These are phyloP conservation scores for Byssoonygena ceratinophila DNA, from an alignment of 2,329 filamentous ascomycete genomes.

Conservation along the genomic window DNA sequence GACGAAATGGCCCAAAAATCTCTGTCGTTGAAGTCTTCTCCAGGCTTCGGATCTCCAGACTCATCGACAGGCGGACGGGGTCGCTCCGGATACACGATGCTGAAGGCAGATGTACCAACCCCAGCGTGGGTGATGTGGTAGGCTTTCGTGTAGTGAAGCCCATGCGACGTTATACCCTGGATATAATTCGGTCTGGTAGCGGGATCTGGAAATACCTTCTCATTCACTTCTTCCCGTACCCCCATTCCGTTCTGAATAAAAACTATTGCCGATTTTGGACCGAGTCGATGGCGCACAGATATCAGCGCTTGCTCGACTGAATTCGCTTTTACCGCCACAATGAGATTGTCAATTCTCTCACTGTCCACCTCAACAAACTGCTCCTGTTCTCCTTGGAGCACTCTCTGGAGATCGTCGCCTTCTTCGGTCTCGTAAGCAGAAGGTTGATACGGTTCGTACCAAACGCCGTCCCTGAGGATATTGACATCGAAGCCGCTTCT, in stretches of 20 bases:
- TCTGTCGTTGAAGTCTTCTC: constrained; percentile 1
- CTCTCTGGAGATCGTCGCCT: not conserved
- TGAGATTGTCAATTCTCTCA: constrained; percentile 57
- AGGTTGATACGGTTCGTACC: constrained; percentile 25
- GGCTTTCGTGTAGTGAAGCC: constrained; percentile 38
- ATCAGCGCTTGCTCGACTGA: constrained; percentile 57
- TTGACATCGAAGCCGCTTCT: constrained; percentile 38
- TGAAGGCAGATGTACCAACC: constrained; percentile 49
- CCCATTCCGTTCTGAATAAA: constrained; percentile 77
- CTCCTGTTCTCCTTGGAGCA: not conserved
- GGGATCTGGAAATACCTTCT: constrained; percentile 57
- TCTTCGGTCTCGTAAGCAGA: not conserved
- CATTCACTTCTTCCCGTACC: constrained; percentile 65
- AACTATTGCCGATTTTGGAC: constrained; percentile 58
- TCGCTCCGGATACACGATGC: constrained; percentile 32
- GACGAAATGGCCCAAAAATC: constrained; percentile 30
- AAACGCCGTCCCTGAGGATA: constrained; percentile 27
- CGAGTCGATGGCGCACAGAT: constrained; percentile 56
- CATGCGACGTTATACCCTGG: constrained; percentile 55
- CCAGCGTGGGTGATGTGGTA: constrained; percentile 50
- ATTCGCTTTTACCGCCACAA: constrained; percentile 67
- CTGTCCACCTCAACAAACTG: constrained; percentile 22
- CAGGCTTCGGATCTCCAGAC: not conserved
- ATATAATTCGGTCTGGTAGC: constrained; percentile 62
- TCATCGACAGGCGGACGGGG: constrained; percentile 17